A percentile compares a stretch with the other conserved stretches of the same genome.
phyloP scores from a whole-genome alignment of 1,284 basidiomycete species.

The Rhodotorula sp. region DNA sequence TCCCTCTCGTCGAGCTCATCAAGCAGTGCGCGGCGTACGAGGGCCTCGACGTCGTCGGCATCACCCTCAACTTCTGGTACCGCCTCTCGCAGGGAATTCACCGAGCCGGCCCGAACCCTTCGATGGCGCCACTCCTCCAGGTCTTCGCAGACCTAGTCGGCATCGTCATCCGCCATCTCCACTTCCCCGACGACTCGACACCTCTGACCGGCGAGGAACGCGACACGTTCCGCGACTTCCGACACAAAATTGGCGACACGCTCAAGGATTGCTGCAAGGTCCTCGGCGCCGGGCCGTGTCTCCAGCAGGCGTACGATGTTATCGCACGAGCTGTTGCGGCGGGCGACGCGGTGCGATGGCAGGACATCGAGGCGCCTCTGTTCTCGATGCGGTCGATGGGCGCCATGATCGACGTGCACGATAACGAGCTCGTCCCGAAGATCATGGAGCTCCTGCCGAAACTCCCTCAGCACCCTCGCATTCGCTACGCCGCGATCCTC shows the following conservation, averaged over 20 bases:
- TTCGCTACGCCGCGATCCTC: constrained; percentile 91
- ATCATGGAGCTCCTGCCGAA: constrained; percentile 93
- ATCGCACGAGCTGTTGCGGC: constrained; percentile 68
- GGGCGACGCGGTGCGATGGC: constrained; percentile 61
- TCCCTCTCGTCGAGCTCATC: constrained; percentile 91
- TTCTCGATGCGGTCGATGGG: constrained; percentile 99
- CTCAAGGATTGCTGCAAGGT: constrained; percentile 98
- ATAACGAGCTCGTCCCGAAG: constrained; percentile 82
- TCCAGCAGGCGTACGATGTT: constrained; percentile 75
- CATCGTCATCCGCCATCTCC: constrained; percentile 85
- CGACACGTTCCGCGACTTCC: constrained; percentile 90
- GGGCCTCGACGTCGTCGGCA: constrained; percentile 93
- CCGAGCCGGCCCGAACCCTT: constrained; percentile 40
- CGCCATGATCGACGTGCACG: constrained; percentile 79
- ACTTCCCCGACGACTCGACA: constrained; percentile 70
- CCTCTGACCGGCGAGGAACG: constrained; percentile 76
- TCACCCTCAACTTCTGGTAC: constrained; percentile 99
- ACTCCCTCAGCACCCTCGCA: constrained; percentile 83
- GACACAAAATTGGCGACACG: constrained; percentile 98
- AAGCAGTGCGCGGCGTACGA: constrained; percentile 88
- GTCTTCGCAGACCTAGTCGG: constrained; percentile 80
- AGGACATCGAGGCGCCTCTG: constrained; percentile 94
- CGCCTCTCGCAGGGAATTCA: constrained; percentile 72
- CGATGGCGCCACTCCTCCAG: constrained; percentile 63
- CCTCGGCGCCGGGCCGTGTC: constrained; percentile 79